A percentile compares a stretch with the other conserved stretches of the same genome.
Evolutionary conservation across 108 stramenopile species (phyloP).

Genomic region (Skeletonema costatum): DNA sequence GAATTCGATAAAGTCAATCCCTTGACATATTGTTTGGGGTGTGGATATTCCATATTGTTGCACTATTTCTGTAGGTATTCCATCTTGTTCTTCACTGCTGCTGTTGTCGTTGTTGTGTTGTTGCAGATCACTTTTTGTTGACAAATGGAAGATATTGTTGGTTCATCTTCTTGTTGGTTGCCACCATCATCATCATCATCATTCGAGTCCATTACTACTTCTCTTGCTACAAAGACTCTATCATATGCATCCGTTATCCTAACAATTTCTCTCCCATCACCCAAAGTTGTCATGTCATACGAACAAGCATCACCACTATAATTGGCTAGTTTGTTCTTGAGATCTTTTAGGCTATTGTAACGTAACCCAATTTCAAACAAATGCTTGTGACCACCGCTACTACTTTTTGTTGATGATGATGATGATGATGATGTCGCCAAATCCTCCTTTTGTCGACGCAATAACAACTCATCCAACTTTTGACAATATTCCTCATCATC

Average conservation of each 20-base stretch:
- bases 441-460: slow-evolving; percentile 6
- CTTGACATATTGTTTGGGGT: slow-evolving; percentile 21
- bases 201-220: slow-evolving; percentile 6
- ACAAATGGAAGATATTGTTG: background rate
- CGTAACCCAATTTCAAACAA: slow-evolving; percentile 47
- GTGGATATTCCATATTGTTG: slow-evolving; percentile 13
- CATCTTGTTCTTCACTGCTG: slow-evolving; percentile 3
- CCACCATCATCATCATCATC: slow-evolving; percentile 16
- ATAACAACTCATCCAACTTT: slow-evolving; percentile 1
- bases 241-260: slow-evolving; percentile 33
- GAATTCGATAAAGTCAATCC: slow-evolving; percentile 62
- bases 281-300: slow-evolving; percentile 10
- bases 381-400: slow-evolving; percentile 20
- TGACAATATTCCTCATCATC: slow-evolving; percentile 23
- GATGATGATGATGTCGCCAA: background rate
- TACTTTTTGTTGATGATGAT: no score
- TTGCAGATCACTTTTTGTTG: background rate
- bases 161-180: slow-evolving; percentile 3
- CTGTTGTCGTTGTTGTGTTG: background rate
- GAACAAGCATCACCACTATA: background rate
- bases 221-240: slow-evolving; percentile 27
- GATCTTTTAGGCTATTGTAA: slow-evolving; percentile 29
- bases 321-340: slow-evolving; percentile 13
- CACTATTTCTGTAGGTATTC: background rate
- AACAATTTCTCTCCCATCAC: slow-evolving; percentile 19